Base-by-base conservation (phyloP, 345 rosid species). In the Acer saccharum region DNA sequence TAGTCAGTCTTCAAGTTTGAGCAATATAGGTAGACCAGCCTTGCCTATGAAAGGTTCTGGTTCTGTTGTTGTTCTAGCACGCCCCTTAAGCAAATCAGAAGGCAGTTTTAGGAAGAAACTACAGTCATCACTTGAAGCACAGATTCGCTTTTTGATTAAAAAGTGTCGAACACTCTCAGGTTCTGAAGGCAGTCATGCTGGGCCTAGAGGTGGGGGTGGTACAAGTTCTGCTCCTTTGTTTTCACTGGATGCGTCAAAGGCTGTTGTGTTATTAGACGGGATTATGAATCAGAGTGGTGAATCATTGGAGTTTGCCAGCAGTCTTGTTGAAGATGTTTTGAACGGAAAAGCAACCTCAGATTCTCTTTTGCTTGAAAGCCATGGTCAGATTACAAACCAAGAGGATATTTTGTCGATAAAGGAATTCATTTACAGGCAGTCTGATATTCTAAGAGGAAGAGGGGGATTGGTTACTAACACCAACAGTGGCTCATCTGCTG, bases 81-180 rank as follows among this genome's bases (percentile, higher is more conserved):
- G 97, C 43, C 94, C 98, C 84, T 81, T 70, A 68, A 86, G 82
- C 82, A 93, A 87, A 86, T 82, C 90, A 29, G 97, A 93, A 83
- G 93, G 90, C 79, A 87, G 93, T 65, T 82, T 85, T 71, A 86
- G 84, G 88, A 93, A 90, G 88, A 91, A 87, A 83, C 71, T 90
- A 64, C 98, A 90, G 83, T 90, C 92, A 68, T 90, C 93, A 62
- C 92, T 91, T 3, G 98, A 93, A 74, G 88, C 92, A 68, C 98
- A 91, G 76, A 81, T 93, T 68, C 89, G 97, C 52, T 91, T 90
- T 84, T 86, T 91, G 57, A 88, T 93, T 71, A 91, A 93, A 82
- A 93, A 93, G 80, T 91, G 97, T 35, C 85, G 92, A 71, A 89
- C 84, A 64, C 89, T 93, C 66, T 85, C 87, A 41, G 85, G 91